Evolutionary conservation across 805 yeast species (phyloP), one percentile per base, ranked within the genome.

Genomic region (Candida xiaguanensis): DNA sequence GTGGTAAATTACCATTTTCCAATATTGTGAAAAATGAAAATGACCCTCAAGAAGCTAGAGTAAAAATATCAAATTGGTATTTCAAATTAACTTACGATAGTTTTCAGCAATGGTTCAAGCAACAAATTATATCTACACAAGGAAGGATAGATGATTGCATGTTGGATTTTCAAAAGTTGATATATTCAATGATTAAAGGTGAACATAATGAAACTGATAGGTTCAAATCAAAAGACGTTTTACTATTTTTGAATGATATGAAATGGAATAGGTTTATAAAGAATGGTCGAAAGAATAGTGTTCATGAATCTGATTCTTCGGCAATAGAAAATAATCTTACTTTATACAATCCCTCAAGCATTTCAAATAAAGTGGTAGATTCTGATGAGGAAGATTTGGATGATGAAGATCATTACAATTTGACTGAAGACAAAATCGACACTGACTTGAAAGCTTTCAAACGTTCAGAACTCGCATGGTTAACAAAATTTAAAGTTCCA

Each of bases 1-100:
- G 81, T 55, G 85, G 87, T 0, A 61, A 58, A 25, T 63, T 88
- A 29, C 96, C 96, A 0, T 88, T 61, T 38, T 41, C 59, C 2
- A 43, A 43, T 2, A 7, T 36, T 16, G 47, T 56, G 3, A 40
- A 36, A 5, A 43, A 38, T 8, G 56, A 54, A 29, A 20, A 34
- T 12, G 67, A 65, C 35, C 70, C 70, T 0, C 65, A 59, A 25
- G 36, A 37, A 3, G 51, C 57, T 6, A 36, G 68, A 29, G 17
- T 41, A 4, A 46, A 42, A 16, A 65, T 65, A n/a, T 45, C 54
- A 1, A 38, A 42, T 5, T 65, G 71, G 71, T 64, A 63, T 32
- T 41, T 44, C 5, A 30, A 35, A 1, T 43, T 65, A 26, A 47
- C 51, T 2, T 41, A 44, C 11, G 39, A 40, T 2, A 23, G 31